Evolutionary conservation across 2,329 filamentous ascomycete species (phyloP).

Genomic region (Harringtonia aguacate): DNA sequence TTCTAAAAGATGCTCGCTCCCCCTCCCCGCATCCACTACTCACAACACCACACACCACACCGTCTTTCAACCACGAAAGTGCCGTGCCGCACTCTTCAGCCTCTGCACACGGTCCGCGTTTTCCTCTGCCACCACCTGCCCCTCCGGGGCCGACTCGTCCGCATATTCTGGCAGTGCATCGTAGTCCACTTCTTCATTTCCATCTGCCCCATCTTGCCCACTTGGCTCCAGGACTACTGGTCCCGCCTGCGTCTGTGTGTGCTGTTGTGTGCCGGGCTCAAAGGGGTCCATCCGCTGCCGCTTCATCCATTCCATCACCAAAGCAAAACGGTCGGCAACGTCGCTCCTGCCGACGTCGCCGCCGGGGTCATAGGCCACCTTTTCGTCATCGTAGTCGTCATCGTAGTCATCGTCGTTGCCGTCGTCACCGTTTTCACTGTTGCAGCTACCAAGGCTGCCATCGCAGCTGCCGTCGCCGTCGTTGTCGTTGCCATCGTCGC

Average conservation of each 20-base stretch:
- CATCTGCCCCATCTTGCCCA: not conserved
- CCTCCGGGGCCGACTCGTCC: too few relatives aligned
- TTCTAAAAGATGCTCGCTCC: not conserved
- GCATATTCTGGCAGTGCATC: too few relatives aligned
- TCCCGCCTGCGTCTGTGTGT: not conserved
- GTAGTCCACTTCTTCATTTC: not conserved
- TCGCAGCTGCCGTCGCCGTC: not conserved
- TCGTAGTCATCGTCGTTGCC: conserved; percentile 92
- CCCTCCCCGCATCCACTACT: not conserved
- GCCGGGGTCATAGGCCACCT: conserved; percentile 58
- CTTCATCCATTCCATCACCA: too few relatives aligned
- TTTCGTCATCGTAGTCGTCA: conserved; percentile 72
- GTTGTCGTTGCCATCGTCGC: not conserved
- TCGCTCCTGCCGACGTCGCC: conserved; percentile 8
- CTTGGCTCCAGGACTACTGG: not conserved
- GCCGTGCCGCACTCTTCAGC: not conserved
- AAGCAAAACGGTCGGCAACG: too few relatives aligned
- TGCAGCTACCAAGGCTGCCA: not conserved
- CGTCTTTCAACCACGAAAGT: not conserved
- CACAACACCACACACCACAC: not conserved
- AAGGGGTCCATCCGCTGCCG: too few relatives aligned
- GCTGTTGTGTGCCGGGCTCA: too few relatives aligned
- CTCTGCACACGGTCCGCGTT: not conserved
- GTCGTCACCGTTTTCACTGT: too few relatives aligned
- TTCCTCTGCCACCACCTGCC: not conserved